Evolutionary conservation across 345 rosid species (phyloP), one percentile per base, ranked within the genome.

Genomic region (Aethionema arabicum): DNA sequence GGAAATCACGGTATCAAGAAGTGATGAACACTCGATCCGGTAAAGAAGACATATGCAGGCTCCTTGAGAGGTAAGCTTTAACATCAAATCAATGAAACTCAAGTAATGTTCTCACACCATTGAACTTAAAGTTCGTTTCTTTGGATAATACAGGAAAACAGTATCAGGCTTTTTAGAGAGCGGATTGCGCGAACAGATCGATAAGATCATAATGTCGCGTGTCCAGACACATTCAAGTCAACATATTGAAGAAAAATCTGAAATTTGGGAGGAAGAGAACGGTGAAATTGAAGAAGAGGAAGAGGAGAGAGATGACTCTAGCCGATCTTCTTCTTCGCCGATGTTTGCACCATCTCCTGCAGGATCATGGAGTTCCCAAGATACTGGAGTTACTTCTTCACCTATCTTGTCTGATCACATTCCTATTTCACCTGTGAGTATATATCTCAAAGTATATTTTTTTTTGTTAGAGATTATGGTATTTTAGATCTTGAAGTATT

Each of bases 111-210:
- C 3, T 16, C 30, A 43, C 7, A 30, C 8, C 7, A 36, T 8
- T 9, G 32, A 43, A 27, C 31, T 9, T 44, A 29, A 41, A 12
- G 14, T 32, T 56, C 40, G 36, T 38, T 8, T 7, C 29, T 64
- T 13, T 35, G 21, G 31, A 0, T 21, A 7, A n/a, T 62, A 71
- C 91, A 93, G 99, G 40, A 75, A 80, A 72, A 79, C 83, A 4
- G 99, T 93, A 3, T 84, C 99, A 13, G 82, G 57, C 53, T 87
- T 79, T 73, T 85, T 93, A 4, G 67, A 67, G 7, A 84, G 96
- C 61, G 97, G 80, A 27, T 78, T 93, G 52, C 74, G 91, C 32
- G 90, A 80, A 13, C 78, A 72, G 59, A 93, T 93, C 73, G 87
- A 90, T 61, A 68, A 48, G 16, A 57, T 90, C 70, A 82, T 93